Evolutionary conservation across 495 filamentous ascomycete genomes (phyloP).

Genomic region (Aspergillus kassunensis): DNA sequence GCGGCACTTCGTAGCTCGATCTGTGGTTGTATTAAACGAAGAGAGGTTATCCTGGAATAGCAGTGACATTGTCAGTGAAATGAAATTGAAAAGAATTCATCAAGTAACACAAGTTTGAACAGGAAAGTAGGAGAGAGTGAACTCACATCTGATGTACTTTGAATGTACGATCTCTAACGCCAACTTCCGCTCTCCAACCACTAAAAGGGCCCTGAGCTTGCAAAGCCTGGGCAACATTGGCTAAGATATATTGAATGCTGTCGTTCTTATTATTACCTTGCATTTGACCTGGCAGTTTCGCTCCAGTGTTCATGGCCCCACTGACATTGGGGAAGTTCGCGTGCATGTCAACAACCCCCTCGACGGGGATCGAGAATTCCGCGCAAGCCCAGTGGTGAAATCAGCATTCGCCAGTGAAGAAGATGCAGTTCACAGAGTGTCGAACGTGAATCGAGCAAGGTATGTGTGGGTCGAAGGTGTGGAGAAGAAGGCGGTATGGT

Average conservation of each 20-base stretch:
- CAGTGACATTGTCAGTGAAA: not conserved
- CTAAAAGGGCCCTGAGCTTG: conserved; percentile 35
- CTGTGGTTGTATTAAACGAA: conserved; percentile 49
- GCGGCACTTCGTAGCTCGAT: conserved; percentile 36
- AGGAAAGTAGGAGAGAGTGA: not conserved
- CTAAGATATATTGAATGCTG: conserved; percentile 32
- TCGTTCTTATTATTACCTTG: conserved; percentile 34
- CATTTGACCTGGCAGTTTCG: conserved; percentile 35
- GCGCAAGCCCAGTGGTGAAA: conserved; percentile 26
- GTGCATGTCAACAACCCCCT: conserved; percentile 47
- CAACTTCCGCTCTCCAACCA: conserved; percentile 47
- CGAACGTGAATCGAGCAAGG: not conserved
- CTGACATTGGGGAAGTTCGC: conserved; percentile 44
- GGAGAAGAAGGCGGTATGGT: not conserved
- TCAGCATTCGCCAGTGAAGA: conserved; percentile 42
- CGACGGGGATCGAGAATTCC: conserved; percentile 42
- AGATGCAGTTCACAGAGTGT: conserved; percentile 8
- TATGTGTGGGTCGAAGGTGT: not conserved
- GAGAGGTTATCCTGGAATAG: conserved; percentile 40
- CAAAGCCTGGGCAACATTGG: conserved; percentile 34
- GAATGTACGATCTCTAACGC: conserved; percentile 33
- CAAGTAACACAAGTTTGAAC: no score
- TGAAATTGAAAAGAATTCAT: no score
- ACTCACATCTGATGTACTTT: conserved; percentile 49
- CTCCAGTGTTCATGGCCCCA: conserved; percentile 36